Evolutionary conservation across 2,329 filamentous ascomycete genomes (phyloP), one percentile per base, ranked within the genome.

Genomic region (Thelonectria olida): DNA sequence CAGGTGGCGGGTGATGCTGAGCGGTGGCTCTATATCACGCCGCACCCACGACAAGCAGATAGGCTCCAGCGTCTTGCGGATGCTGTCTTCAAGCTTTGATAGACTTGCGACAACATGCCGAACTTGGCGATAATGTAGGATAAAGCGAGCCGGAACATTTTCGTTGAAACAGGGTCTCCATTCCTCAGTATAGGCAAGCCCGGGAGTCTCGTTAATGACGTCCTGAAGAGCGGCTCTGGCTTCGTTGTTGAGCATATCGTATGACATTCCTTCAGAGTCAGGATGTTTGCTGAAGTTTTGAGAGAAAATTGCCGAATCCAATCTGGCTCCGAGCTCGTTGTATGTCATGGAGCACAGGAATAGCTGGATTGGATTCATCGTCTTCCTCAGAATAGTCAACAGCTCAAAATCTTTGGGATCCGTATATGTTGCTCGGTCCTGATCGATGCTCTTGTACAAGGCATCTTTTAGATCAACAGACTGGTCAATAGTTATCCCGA

Each of bases 1-100:
- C 22, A 85, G 64, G 64, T 85, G 81, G 3, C 76, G 74, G 1
- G 78, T 81, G 3, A 79, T 64, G 13, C 70, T 71, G 23, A 79
- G 71, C 1, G 72, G 68, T 3, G 78, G 74, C 25, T 79, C 74
- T 12, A 77, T 67, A 4, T 75, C 73, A 8, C 64, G 62, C 1
- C 67, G 68, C 2, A 67, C 9, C 72, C 77, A 76, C 8, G 65
- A 63, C 0, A 63, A 56, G 1, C 67, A 65, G 13, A 70, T 59
- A 1, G 67, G 69, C 20, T 60, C 56, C 17, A 75, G 20, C 6
- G 38, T 54, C 3, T 65, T 38, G 44, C 72, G 70, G 22, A 74
- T 57, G 6, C 61, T 58, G 8, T 19, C 19, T 28, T 74, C 71
- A 28, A 75, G 50, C 3, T 49, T 20, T n/a, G 50, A 5, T 13